A percentile compares a stretch with the other conserved stretches of the same genome.
phyloP scores from a whole-genome alignment of 352 stramenopile species.

The Globisporangium takayamanum region DNA sequence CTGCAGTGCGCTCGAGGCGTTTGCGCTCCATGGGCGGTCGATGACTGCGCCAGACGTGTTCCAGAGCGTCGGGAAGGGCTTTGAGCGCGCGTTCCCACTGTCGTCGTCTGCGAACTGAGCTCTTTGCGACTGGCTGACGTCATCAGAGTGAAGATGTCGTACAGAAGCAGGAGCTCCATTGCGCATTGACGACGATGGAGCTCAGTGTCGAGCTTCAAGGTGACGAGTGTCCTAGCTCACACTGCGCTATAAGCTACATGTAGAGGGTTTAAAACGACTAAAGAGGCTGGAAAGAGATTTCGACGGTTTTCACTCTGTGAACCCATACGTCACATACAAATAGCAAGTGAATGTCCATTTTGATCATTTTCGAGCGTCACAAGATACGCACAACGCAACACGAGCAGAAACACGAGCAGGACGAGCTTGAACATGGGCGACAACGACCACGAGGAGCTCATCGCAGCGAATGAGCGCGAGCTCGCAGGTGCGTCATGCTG shows the following conservation, averaged over 20 bases:
- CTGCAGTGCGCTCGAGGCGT: constrained; percentile 51
- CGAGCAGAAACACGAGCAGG: background rate
- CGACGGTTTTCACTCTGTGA: too few species aligned
- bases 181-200: background rate
- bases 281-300: too few species aligned
- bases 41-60: constrained; percentile 87
- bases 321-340: too few species aligned
- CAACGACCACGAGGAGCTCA: constrained; percentile 30
- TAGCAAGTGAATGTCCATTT: too few species aligned
- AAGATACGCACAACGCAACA: background rate
- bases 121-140: too few species aligned
- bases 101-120: background rate
- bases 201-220: too few species aligned
- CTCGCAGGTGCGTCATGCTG: constrained; percentile 33
- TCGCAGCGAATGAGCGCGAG: constrained; percentile 65
- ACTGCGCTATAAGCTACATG: too few species aligned
- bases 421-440: constrained; percentile 3
- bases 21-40: constrained; percentile 51
- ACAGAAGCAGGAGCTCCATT: too few species aligned
- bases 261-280: too few species aligned
- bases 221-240: too few species aligned
- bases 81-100: constrained; percentile 33
- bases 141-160: too few species aligned
- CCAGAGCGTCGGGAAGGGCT: constrained; percentile 52
- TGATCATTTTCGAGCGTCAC: too few species aligned